Evolutionary conservation across 352 stramenopile genomes (phyloP), one percentile per base, ranked within the genome.

Genomic region (Phytophthora pluvialis): DNA sequence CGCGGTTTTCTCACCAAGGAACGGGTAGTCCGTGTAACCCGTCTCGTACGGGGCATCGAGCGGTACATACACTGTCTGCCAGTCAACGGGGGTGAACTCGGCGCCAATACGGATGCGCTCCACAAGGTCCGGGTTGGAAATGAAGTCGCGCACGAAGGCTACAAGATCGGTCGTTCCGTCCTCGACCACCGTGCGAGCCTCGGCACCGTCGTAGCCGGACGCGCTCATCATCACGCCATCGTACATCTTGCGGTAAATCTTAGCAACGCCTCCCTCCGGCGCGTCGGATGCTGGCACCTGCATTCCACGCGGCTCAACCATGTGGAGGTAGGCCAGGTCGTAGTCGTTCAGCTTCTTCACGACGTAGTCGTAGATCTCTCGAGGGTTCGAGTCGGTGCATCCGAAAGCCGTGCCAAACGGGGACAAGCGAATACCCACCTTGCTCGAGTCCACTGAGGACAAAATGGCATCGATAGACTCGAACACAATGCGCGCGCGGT

Each of bases 401-500:
- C 64, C 75, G 36, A 88, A 82, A 35, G 70, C 52, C 32, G 51
- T 73, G 35, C 72, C 68, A 28, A 72, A 77, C 5, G 71, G 71
- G 11, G 71, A 77, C 50, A 79, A 42, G 15, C 72, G 72, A 44
- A 77, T 75, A 16, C 68, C 76, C 15, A 85, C 52, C 32, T 74
- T 72, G 51, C 48, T 70, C 11, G 67, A 72, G 49, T 65, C 58
- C 28, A 78, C 46, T 2, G 51, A 70, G 11, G 79, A 59, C 28
- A 70, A 8, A 45, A 91, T 63, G 0, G 72, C 74, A 56, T 91
- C 72, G 53, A 97, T 13, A 33, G 76, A 61, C 66, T 95, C 80
- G n/a, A 78, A 75, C 36, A 95, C 64, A 18, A 97, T 81, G 5
- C 79, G 74, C 29, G 73, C 62, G 26, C 90, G 84, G 70, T 96